These are phyloP conservation scores for Penicillium soppii DNA, from an alignment of 495 filamentous ascomycete species.

Conservation along the genomic window DNA sequence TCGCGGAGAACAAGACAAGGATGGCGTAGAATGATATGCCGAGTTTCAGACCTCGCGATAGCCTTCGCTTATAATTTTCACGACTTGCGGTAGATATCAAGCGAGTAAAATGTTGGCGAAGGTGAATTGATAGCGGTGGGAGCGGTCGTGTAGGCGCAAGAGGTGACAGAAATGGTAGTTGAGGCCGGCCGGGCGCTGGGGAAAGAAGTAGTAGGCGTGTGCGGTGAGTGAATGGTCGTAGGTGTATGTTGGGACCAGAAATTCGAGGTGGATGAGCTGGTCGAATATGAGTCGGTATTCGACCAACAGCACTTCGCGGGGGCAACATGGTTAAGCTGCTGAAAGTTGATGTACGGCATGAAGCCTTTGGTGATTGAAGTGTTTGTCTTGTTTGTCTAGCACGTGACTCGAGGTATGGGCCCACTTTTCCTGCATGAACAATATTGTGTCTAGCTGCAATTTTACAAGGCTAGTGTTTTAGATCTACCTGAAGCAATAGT, in stretches of 20 bases:
- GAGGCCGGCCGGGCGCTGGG: slow-evolving; percentile 58
- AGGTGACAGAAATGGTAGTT: slow-evolving; percentile 73
- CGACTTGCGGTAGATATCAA: slow-evolving; percentile 75
- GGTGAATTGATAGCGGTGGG: slow-evolving; percentile 40
- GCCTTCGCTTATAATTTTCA: slow-evolving; percentile 62
- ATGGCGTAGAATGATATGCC: slow-evolving; percentile 54
- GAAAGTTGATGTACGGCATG: not conserved
- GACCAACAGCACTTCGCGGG: slow-evolving; percentile 21
- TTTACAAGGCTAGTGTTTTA: no score
- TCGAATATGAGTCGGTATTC: slow-evolving; percentile 30
- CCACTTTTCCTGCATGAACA: no score
- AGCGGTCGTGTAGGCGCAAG: slow-evolving; percentile 35
- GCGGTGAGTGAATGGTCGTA: slow-evolving; percentile 48
- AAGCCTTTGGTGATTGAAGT: not conserved
- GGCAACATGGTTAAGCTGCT: slow-evolving; percentile 19
- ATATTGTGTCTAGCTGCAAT: no score
- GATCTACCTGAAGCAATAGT: no score
- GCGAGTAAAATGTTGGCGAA: slow-evolving; percentile 59
- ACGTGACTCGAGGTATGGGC: no score
- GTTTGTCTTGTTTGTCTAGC: slow-evolving; percentile 19
- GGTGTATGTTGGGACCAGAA: slow-evolving; percentile 8
- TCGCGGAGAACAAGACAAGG: slow-evolving; percentile 49
- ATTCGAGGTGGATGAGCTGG: slow-evolving; percentile 8
- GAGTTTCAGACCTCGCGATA: slow-evolving; percentile 60
- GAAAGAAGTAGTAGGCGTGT: slow-evolving; percentile 51